Evolutionary conservation across 202 grass and related monocot species (phyloP).

Genomic region (Brachypodium distachyon): DNA sequence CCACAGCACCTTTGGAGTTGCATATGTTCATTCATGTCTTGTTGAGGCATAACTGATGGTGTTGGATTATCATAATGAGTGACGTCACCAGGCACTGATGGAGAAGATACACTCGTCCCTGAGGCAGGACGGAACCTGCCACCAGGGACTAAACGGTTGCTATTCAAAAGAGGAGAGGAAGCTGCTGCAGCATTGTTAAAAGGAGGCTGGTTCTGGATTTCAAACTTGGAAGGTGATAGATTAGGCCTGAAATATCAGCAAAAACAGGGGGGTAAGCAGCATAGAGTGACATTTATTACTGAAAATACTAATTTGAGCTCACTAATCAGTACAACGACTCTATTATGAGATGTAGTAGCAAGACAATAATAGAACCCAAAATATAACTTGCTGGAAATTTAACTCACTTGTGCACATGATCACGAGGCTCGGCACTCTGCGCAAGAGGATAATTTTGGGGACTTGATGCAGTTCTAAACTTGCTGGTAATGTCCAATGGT

Average conservation of each 20-base stretch:
- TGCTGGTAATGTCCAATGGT: constrained; percentile 12
- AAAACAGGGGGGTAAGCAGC: neutral
- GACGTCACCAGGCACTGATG: neutral
- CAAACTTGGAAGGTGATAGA: neutral
- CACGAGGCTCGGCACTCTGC: constrained; percentile 11
- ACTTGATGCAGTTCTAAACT: constrained; percentile 29
- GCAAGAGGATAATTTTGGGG: constrained; percentile 19
- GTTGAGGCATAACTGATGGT: neutral
- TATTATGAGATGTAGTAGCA: neutral
- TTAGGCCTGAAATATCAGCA: constrained; percentile 18
- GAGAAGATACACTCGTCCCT: neutral
- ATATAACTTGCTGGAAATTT: neutral
- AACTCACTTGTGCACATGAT: constrained; percentile 35
- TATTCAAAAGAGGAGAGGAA: constrained; percentile 11
- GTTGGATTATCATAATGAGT: neutral
- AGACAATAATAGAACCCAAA: neutral
- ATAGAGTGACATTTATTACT: neutral
- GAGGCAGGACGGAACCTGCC: constrained; percentile 7
- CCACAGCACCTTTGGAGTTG: neutral
- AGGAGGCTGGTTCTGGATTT: constrained; percentile 3
- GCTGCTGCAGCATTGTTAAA: neutral
- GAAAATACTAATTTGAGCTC: constrained; percentile 3
- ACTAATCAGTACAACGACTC: neutral
- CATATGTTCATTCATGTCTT: constrained; percentile 13
- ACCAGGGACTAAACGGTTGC: constrained; percentile 17